Conservation (phyloP, 2,329 filamentous ascomycete genomes). For the Diaporthe amygdali region DNA sequence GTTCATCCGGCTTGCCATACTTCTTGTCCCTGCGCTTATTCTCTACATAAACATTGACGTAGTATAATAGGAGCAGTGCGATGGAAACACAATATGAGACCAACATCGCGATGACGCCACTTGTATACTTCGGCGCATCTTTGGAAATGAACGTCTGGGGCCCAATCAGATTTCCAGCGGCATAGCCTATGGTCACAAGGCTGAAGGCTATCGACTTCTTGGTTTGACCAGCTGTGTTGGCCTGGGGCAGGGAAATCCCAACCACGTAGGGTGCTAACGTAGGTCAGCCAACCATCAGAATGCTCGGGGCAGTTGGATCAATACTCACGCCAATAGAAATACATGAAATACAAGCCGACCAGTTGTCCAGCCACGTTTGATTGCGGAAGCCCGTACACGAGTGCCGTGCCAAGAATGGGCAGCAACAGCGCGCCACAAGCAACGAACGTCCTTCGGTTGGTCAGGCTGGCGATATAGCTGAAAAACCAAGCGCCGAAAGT, state of each 20-base stretch:
- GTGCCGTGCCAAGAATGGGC: conserved; percentile 19
- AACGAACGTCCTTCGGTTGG: conserved; percentile 16
- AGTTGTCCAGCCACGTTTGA: conserved; percentile 21
- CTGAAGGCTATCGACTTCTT: conserved; percentile 46
- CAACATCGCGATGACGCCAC: conserved; percentile 42
- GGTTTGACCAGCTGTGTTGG: conserved; percentile 37
- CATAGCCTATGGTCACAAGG: conserved; percentile 45
- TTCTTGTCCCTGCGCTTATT: conserved; percentile 32
- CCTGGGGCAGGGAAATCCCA: conserved; percentile 33
- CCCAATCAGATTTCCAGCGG: conserved; percentile 46
- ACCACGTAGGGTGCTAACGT: conserved; percentile 33
- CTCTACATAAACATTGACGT: conserved; percentile 32
- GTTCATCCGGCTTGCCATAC: conserved; percentile 31
- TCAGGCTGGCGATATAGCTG: conserved; percentile 19
- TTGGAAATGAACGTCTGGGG: conserved; percentile 45
- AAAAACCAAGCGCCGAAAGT: conserved; percentile 23
- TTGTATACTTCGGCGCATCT: conserved; percentile 44
- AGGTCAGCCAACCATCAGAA: not conserved
- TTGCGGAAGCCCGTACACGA: conserved; percentile 18
- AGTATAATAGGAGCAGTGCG: conserved; percentile 37
- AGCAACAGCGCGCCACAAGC: conserved; percentile 17
- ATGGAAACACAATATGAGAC: conserved; percentile 40
- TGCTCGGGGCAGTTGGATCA: not conserved
- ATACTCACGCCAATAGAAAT: conserved; percentile 25
- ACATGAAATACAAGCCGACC: conserved; percentile 23